Evolutionary conservation across 2,329 filamentous ascomycete species (phyloP), one percentile per base, ranked within the genome.

Genomic region (Endothia cerciana): DNA sequence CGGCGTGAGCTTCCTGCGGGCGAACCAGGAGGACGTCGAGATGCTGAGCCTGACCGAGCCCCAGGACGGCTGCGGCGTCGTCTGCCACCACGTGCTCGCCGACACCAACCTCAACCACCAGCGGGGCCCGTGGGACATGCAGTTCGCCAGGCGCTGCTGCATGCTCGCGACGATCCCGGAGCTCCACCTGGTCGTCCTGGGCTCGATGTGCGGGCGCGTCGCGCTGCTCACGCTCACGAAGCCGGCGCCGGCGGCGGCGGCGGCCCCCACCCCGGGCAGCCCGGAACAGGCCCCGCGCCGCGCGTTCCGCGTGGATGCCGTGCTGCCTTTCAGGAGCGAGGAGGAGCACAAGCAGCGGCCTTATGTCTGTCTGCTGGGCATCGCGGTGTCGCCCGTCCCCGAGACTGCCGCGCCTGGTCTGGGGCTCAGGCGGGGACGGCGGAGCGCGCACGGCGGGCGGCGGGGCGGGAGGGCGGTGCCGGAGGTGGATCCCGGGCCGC

Each of bases 161-260:
- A 87, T 91, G 81, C 76, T 87, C 45, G 78, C 83, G 0, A 82
- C 88, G 60, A 86, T 94, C 1, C 89, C 89, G 0, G 88, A 91
- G 70, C 79, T 95, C 1, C 89, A 83, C n/a, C 79, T 93, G 17
- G 84, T 93, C 10, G 80, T 92, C 3, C 78, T 89, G 1, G 91
- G 84, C 0, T 89, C 88, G 13, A 83, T 88, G n/a, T 84, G 83
- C 58, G 91, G 91, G 0, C 83, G 87, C 10, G 90, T 87, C 0
- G 82, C 85, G 1, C 78, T 94, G 2, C 73, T 91, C 62, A 83
- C 83, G 1, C 75, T 92, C 33, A 91, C 89, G 73, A 59, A 75
- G 74, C 68, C 76, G 72, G 73, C 73, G 65, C 68, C 69, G 67
- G 59, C 7, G n/a, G n/a, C n/a, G n/a, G n/a, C n/a, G n/a, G n/a